Evolutionary conservation across 2,329 filamentous ascomycete species (phyloP), one percentile per base, ranked within the genome.

Genomic region (Fusarium nodosum): DNA sequence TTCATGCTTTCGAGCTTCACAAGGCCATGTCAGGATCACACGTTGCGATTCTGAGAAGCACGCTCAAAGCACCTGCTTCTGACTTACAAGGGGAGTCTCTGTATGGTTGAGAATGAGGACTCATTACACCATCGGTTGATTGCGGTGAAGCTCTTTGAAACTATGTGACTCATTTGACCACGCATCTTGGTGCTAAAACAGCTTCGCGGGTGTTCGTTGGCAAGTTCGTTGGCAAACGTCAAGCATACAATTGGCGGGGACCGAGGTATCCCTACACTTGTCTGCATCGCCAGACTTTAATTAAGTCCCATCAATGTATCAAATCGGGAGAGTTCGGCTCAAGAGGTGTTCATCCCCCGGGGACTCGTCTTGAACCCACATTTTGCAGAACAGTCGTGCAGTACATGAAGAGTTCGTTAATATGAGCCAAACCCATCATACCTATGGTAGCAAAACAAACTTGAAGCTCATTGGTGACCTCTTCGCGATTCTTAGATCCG

Each of bases 101-200:
- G 4, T 6, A 15, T 24, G 24, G 30, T 20, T 20, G n/a, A n/a
- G 33, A 38, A 38, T 8, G 36, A 41, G 13, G 36, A 22, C 36
- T 52, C 18, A n/a, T 20, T 51, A 16, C 33, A 30, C 24, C 18
- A 33, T 30, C 13, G 16, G 4, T 38, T 28, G 20, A 28, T 51
- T 52, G 48, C 48, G 48, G 48, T 52, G 33, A 52, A 52, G n/a
- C 33, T 39, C 13, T 52, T 28, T 46, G 24, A 45, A 46, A 4
- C 18, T 34, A 52, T n/a, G 48, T 53, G 50, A 53, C 50, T 53
- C 50, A 44, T 42, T 44, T 12, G 28, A 36, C 26, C 48, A 39
- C 34, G 48, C 48, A 52, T 52, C 48, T 52, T 41, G 28, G 28
- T 33, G n/a, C 51, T 44, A 54, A n/a, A 24, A 41, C 26, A 34